Evolutionary conservation across 306 rosid species (phyloP).

Genomic region (Cucurbita ficifolia): DNA sequence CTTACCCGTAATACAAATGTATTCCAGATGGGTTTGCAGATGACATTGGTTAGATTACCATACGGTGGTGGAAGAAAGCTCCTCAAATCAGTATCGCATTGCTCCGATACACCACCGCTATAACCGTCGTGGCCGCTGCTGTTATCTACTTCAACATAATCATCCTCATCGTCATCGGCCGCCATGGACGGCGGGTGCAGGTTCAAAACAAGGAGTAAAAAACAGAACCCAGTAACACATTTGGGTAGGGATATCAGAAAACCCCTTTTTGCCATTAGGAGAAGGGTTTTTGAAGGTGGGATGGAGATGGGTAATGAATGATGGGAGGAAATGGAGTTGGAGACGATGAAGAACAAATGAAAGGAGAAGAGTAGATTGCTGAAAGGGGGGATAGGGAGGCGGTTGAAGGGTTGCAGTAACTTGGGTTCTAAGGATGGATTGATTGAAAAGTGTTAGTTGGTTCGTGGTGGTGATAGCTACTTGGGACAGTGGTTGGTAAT

Average conservation of each 20-base stretch:
- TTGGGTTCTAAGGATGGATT: slow-evolving; percentile 46
- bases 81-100: slow-evolving; percentile 39
- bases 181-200: slow-evolving; percentile 20
- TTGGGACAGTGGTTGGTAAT: slow-evolving; percentile 13
- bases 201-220: slow-evolving; percentile 22
- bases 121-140: not conserved
- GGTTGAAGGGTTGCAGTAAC: slow-evolving; percentile 57
- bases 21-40: slow-evolving; percentile 80
- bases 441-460: slow-evolving; percentile 21
- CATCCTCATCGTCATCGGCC: slow-evolving; percentile 11
- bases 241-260: slow-evolving; percentile 19
- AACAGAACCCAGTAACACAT: slow-evolving; percentile 16
- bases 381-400: slow-evolving; percentile 16
- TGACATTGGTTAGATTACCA: slow-evolving; percentile 41
- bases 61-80: slow-evolving; percentile 79
- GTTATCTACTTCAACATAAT: slow-evolving; percentile 2
- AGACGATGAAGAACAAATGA: slow-evolving; percentile 16
- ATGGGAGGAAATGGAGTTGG: not conserved
- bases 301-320: slow-evolving; percentile 3
- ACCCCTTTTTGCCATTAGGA: slow-evolving; percentile 37
- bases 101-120: slow-evolving; percentile 19
- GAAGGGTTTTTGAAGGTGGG: not conserved
- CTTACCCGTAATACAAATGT: slow-evolving; percentile 76
- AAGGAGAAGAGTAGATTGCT: slow-evolving; percentile 12
- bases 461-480: slow-evolving; percentile 22